Conservation (phyloP, 1,284 basidiomycete species). For the Porogramme epimiltina region DNA sequence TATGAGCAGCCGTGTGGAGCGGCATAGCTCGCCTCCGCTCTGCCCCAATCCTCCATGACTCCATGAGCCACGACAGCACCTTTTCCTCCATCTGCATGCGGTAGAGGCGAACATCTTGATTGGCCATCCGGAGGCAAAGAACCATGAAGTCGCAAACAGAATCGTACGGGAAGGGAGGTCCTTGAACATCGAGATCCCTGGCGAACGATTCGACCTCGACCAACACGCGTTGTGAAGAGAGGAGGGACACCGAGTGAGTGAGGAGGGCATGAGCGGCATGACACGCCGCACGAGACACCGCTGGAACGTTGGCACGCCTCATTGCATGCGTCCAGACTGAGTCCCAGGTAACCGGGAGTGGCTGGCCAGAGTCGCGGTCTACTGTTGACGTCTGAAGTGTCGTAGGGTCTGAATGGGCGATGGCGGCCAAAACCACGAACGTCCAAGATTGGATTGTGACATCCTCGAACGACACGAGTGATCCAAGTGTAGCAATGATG, state of each 20-base stretch:
- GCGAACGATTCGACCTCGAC: constrained; percentile 75
- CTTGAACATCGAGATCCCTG: constrained; percentile 85
- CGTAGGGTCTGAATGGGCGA: constrained; percentile 52
- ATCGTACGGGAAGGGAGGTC: constrained; percentile 82
- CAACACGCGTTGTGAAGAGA: constrained; percentile 60
- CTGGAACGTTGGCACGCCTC: constrained; percentile 66
- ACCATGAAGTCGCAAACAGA: constrained; percentile 83
- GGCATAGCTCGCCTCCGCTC: constrained; percentile 41
- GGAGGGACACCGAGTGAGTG: constrained; percentile 39
- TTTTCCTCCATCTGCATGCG: constrained; percentile 83
- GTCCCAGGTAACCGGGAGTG: constrained; percentile 58
- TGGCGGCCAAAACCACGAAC: constrained; percentile 75
- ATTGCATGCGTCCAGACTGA: constrained; percentile 82
- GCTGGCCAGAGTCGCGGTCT: constrained; percentile 9
- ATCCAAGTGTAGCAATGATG: constrained; percentile 56
- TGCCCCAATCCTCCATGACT: constrained; percentile 61
- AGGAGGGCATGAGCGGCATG: constrained; percentile 70
- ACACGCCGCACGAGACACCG: constrained; percentile 78
- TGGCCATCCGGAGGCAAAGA: constrained; percentile 65
- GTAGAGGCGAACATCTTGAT: constrained; percentile 80
- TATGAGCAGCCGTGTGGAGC: constrained; percentile 57
- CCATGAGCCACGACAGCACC: constrained; percentile 80
- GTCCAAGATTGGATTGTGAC: constrained; percentile 76
- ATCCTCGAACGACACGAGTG: constrained; percentile 69
- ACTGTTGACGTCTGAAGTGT: constrained; percentile 8